Percentiles rank a stretch among this genome's conserved stretches.
Conservation (phyloP, 805 yeast species). For the Wickerhamomyces subpelliculosus region DNA sequence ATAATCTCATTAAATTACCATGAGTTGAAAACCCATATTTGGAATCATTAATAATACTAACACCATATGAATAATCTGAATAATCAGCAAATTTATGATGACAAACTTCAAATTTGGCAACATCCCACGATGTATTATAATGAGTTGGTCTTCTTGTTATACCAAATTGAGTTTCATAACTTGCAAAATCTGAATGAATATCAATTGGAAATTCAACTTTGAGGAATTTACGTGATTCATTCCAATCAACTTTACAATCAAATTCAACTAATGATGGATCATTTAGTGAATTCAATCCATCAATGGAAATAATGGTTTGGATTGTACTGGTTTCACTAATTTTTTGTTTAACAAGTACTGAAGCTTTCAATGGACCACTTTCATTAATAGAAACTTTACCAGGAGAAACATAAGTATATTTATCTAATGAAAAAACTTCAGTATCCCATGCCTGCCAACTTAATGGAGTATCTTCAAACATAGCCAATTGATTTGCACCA, state of each 20-base stretch:
- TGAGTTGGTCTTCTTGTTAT: conserved; percentile 89
- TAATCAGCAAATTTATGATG: conserved; percentile 92
- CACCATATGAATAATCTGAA: conserved; percentile 84
- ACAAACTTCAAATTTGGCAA: conserved; percentile 93
- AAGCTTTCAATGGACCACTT: conserved; percentile 52
- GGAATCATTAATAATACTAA: conserved; percentile 71
- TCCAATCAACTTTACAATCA: conserved; percentile 70
- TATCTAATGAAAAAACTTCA: conserved; percentile 79
- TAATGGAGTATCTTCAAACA: conserved; percentile 87
- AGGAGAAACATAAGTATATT: conserved; percentile 42
- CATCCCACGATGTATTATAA: conserved; percentile 92
- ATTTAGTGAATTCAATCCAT: conserved; percentile 37
- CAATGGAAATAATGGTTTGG: conserved; percentile 62
- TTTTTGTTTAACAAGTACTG: conserved; percentile 54
- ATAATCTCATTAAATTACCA: conserved; percentile 85
- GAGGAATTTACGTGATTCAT: conserved; percentile 78
- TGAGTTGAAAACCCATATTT: conserved; percentile 92
- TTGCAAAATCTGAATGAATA: conserved; percentile 66
- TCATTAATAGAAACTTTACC: conserved; percentile 33
- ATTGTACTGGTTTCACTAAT: conserved; percentile 54
- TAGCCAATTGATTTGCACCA: conserved; percentile 76
- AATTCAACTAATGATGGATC: conserved; percentile 40
- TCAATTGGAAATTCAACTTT: conserved; percentile 95
- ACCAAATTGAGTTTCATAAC: conserved; percentile 93
- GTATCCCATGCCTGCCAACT: conserved; percentile 98